These are phyloP conservation scores for Geranium rotundifolium DNA, from an alignment of 345 rosid species.

Conservation along the genomic window DNA sequence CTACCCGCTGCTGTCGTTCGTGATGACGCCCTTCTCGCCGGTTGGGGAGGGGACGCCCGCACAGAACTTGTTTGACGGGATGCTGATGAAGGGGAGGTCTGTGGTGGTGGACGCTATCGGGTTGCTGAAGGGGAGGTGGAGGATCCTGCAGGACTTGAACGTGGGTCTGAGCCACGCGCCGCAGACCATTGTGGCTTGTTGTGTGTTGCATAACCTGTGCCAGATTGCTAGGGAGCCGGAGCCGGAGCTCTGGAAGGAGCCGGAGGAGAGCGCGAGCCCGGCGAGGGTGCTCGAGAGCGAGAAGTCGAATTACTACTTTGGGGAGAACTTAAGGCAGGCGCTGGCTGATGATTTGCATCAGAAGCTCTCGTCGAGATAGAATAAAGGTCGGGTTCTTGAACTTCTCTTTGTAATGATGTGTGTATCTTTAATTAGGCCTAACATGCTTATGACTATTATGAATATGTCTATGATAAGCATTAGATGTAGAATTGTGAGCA, in stretches of 20 bases:
- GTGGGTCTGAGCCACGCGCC: constrained; percentile 92
- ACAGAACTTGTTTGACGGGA: constrained; percentile 86
- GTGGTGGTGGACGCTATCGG: constrained; percentile 91
- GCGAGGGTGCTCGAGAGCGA: constrained; percentile 73
- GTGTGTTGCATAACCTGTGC: constrained; percentile 93
- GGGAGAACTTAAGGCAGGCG: constrained; percentile 85
- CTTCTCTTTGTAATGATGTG: constrained; percentile 11
- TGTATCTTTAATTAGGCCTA: constrained; percentile 11
- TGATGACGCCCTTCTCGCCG: constrained; percentile 88
- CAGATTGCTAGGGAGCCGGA: constrained; percentile 97
- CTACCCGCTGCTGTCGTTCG: constrained; percentile 63
- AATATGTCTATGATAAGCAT: constrained; percentile 1
- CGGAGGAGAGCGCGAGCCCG: constrained; percentile 61
- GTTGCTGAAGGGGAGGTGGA: constrained; percentile 86
- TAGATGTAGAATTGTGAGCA: constrained; percentile 11
- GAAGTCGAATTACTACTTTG: constrained; percentile 65
- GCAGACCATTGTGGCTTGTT: constrained; percentile 94
- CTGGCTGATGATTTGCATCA: constrained; percentile 92
- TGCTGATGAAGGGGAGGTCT: constrained; percentile 96
- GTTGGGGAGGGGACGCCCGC: constrained; percentile 75
- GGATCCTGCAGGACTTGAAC: constrained; percentile 84
- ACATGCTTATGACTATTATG: constrained; percentile 8
- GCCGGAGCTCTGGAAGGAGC: constrained; percentile 78
- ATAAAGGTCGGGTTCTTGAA: constrained; percentile 3
- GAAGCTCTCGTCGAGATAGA: constrained; percentile 70